Percentiles rank a stretch among this genome's conserved stretches.
Evolutionary conservation across 176 grass and related monocot species (phyloP).

Genomic region (Oryza longistaminata): DNA sequence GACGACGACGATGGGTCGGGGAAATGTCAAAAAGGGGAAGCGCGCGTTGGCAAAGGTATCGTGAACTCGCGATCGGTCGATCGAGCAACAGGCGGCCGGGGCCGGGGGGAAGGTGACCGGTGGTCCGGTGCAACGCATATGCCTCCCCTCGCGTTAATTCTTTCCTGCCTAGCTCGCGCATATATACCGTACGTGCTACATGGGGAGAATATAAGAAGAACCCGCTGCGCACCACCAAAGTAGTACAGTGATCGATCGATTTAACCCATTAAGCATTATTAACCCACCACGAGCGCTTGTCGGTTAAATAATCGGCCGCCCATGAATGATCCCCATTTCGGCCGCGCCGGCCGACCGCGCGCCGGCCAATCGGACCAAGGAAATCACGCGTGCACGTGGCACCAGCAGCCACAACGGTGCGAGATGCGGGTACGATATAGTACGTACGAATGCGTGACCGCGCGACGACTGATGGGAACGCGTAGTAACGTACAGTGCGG

Average conservation of each 20-base stretch:
- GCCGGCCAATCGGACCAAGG: background rate
- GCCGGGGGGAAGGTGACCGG: background rate
- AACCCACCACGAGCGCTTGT: constrained; percentile 34
- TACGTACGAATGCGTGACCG: background rate
- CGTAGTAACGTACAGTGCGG: background rate
- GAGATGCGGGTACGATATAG: background rate
- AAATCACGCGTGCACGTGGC: background rate
- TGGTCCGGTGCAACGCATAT: background rate
- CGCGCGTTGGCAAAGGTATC: background rate
- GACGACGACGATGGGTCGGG: background rate
- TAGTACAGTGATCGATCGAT: background rate
- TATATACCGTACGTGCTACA: background rate
- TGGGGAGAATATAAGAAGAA: background rate
- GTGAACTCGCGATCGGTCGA: background rate
- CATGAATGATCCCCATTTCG: background rate
- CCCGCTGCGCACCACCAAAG: background rate
- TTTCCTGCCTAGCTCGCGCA: background rate
- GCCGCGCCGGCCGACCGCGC: background rate
- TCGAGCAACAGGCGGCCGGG: too few relatives aligned
- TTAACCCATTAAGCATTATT: background rate
- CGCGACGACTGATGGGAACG: background rate
- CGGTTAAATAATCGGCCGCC: background rate
- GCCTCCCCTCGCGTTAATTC: background rate
- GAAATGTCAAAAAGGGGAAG: background rate
- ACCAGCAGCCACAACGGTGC: background rate